A percentile compares a stretch with the other conserved stretches of the same genome.
Conservation (phyloP, 257 asterid species). For the Fraxinus excelsior region DNA sequence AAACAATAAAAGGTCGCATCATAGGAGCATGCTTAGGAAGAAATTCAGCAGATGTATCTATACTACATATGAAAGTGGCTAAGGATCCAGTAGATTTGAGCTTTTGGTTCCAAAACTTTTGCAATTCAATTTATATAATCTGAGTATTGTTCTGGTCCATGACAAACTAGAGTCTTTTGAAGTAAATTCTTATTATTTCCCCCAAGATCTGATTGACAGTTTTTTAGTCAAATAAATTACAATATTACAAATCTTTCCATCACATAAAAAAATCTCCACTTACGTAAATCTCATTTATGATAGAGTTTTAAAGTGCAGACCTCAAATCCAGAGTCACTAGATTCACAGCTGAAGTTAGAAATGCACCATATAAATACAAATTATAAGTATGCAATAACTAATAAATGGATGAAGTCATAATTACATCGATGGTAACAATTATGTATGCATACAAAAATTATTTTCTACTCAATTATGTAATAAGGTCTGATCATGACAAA, state of each 20-base stretch:
- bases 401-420: not conserved
- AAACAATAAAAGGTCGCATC: not conserved
- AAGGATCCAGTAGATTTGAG: not conserved
- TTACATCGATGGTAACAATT: not conserved
- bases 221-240: too few relatives aligned
- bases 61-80: not conserved
- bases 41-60: not conserved
- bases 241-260: not conserved
- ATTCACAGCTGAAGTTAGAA: not conserved
- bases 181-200: not conserved
- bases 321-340: not conserved
- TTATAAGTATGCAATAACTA: too few relatives aligned
- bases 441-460: too few relatives aligned
- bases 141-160: not conserved
- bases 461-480: not conserved
- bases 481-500: not conserved
- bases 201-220: not conserved
- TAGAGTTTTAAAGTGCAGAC: not conserved
- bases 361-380: not conserved
- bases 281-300: not conserved
- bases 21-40: not conserved
- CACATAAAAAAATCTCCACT: not conserved
- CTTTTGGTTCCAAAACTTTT: not conserved
- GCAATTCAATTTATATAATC: not conserved
- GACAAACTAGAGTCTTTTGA: not conserved